phyloP scores from a whole-genome alignment of 371 early-diverging fungal genomes.

The Phascolomyces articulosus region DNA sequence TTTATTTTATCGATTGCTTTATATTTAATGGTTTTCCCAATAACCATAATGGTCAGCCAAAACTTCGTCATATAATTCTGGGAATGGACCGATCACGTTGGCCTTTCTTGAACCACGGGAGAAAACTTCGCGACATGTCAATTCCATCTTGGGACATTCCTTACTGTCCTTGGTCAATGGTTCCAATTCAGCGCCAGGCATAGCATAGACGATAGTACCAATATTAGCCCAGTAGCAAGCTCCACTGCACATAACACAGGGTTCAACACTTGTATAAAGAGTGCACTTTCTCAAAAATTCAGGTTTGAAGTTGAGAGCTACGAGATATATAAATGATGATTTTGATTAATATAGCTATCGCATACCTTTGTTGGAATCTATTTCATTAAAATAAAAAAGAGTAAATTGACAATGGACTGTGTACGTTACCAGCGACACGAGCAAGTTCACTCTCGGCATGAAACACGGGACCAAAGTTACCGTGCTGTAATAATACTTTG shows the following conservation, averaged over 20 bases:
- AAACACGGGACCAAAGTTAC: slow-evolving; percentile 29
- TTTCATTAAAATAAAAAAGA: no score
- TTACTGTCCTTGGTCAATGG: slow-evolving; percentile 23
- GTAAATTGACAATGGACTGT: neutral
- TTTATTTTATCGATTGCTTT: no score
- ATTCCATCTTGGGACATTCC: slow-evolving; percentile 27
- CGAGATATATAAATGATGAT: no score
- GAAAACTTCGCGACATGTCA: slow-evolving; percentile 34
- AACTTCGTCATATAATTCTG: slow-evolving; percentile 32
- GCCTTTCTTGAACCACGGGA: slow-evolving; percentile 26
- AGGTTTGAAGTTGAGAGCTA: slow-evolving; percentile 30
- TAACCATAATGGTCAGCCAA: slow-evolving; percentile 29
- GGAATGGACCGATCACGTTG: slow-evolving; percentile 32
- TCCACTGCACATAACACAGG: slow-evolving; percentile 36
- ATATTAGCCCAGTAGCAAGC: slow-evolving; percentile 33
- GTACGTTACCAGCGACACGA: slow-evolving; percentile 28
- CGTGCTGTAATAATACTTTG: slow-evolving; percentile 24
- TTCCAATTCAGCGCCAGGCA: slow-evolving; percentile 22
- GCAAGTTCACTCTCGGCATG: slow-evolving; percentile 35
- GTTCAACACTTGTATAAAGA: slow-evolving; percentile 37
- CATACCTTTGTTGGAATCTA: no score
- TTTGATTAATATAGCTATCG: no score
- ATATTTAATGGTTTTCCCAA: slow-evolving; percentile 23
- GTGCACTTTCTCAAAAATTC: slow-evolving; percentile 25
- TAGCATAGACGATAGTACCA: slow-evolving; percentile 30